These are phyloP conservation scores for Cladorrhinum sp. DNA, from an alignment of 2,329 filamentous ascomycete species.

Conservation along the genomic window DNA sequence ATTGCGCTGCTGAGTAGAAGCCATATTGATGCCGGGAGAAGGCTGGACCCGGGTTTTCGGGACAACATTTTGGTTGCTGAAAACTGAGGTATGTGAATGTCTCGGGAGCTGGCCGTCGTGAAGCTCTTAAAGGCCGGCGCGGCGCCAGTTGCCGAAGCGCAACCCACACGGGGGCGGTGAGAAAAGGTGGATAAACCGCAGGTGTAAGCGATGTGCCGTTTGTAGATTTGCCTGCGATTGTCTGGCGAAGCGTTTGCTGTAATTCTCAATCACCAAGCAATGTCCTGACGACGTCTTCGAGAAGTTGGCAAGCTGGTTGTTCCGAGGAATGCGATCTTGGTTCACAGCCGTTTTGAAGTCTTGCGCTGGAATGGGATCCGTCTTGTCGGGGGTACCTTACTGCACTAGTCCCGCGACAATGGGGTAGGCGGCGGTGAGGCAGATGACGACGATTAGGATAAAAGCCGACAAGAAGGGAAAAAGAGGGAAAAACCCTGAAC, in stretches of 20 bases:
- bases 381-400: background rate
- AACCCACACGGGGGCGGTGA: conserved; percentile 7
- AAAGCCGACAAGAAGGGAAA: conserved; percentile 1
- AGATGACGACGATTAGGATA: conserved; percentile 1
- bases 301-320: background rate
- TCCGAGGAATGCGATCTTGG: background rate
- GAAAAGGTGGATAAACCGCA: background rate
- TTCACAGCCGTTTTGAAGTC: background rate
- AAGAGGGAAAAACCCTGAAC: conserved; percentile 13
- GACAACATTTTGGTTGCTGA: conserved; percentile 14
- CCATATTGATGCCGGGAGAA: conserved; percentile 34
- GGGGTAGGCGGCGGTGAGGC: background rate
- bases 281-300: background rate
- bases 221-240: background rate
- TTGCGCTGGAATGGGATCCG: background rate
- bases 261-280: background rate
- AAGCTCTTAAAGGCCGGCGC: background rate
- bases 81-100: background rate
- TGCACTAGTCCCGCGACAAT: background rate
- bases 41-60: conserved; percentile 10
- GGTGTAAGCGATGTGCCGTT: background rate
- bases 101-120: conserved; percentile 9
- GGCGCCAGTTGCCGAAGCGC: background rate
- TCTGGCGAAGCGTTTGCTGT: background rate
- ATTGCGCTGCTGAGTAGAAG: conserved; percentile 37